phyloP scores from a whole-genome alignment of 2,329 filamentous ascomycete species.

The Tolypocladium paradoxum region DNA sequence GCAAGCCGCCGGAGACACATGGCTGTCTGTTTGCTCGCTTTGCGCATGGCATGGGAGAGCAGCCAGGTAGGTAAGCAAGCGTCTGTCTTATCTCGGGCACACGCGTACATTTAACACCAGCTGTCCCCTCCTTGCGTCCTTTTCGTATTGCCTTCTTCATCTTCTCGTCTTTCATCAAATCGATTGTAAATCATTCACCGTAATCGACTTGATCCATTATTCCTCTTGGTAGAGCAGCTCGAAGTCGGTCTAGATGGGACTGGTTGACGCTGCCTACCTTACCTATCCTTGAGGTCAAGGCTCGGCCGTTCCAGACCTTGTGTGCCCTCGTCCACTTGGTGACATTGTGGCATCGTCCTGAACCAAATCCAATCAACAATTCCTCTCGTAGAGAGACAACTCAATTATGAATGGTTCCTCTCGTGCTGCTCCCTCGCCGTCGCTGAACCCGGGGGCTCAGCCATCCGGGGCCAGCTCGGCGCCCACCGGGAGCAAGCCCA shows the following conservation, averaged over 20 bases:
- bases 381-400: neutral
- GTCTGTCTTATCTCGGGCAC: neutral
- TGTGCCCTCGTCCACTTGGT: neutral
- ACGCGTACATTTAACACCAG: neutral
- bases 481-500: conserved; percentile 5
- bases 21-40: neutral
- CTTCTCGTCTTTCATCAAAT: neutral
- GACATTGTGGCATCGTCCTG: neutral
- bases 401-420: neutral
- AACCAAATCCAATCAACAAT: neutral
- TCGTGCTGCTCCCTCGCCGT: conserved; percentile 5
- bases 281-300: too few relatives aligned
- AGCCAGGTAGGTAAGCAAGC: neutral
- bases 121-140: neutral
- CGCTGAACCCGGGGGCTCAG: conserved; percentile 4
- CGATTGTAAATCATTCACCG: neutral
- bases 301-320: neutral
- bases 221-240: neutral
- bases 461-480: neutral
- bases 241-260: neutral
- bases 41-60: neutral
- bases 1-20: neutral
- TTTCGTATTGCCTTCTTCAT: neutral
- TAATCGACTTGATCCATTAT: too few relatives aligned
- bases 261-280: neutral